A percentile compares a stretch with the other conserved stretches of the same genome.
Evolutionary conservation across 352 stramenopile genomes (phyloP).

Genomic region (Albugo candida): DNA sequence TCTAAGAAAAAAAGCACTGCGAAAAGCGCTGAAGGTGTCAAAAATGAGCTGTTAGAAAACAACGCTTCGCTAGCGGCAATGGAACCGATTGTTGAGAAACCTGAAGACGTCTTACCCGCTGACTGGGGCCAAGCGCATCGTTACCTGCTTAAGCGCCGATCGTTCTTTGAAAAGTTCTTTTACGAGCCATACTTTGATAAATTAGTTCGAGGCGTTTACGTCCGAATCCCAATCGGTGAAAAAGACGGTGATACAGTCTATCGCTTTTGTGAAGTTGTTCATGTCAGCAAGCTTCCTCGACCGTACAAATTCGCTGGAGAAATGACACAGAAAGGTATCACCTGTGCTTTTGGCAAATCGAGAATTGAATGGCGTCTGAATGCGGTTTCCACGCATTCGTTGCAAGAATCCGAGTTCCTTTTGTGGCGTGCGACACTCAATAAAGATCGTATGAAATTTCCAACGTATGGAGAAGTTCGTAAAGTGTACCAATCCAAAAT

Average conservation of each 20-base stretch:
- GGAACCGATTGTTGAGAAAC: conserved; percentile 19
- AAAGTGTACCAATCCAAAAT: conserved; percentile 37
- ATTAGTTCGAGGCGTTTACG: conserved; percentile 54
- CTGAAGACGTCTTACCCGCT: conserved; percentile 53
- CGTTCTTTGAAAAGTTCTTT: conserved; percentile 73
- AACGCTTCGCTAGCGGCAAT: conserved; percentile 19
- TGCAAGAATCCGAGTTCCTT: conserved; percentile 61
- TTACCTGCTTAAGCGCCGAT: conserved; percentile 50
- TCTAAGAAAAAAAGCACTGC: conserved; percentile 5
- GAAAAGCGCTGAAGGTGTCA: conserved; percentile 11
- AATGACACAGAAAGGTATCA: conserved; percentile 38
- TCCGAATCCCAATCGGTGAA: conserved; percentile 37
- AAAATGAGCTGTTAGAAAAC: conserved; percentile 12
- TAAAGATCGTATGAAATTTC: conserved; percentile 53
- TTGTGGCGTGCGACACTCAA: conserved; percentile 63
- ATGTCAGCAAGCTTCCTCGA: conserved; percentile 27
- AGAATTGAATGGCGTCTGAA: conserved; percentile 53
- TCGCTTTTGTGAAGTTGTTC: conserved; percentile 63
- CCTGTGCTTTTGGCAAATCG: conserved; percentile 66
- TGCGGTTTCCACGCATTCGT: conserved; percentile 45
- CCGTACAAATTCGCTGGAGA: conserved; percentile 60
- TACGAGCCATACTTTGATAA: conserved; percentile 74
- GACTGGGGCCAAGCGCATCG: conserved; percentile 38
- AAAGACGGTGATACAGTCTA: conserved; percentile 67
- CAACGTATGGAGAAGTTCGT: conserved; percentile 51